Base-by-base conservation (phyloP, 2,329 filamentous ascomycete species). In the Aphanoascus verrucosus region DNA sequence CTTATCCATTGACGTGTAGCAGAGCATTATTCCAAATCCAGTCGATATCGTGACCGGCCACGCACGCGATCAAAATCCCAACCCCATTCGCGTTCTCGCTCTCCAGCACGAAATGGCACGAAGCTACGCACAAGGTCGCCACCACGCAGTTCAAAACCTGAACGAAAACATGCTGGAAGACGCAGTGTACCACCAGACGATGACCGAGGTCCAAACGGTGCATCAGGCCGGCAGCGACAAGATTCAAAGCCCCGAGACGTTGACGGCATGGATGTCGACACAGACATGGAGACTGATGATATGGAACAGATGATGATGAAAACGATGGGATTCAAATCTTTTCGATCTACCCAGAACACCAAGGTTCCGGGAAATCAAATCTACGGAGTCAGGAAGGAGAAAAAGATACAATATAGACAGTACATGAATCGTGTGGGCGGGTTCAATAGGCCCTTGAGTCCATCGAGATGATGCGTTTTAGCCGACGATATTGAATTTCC, bases 361-460 rank as follows among this genome's bases (percentile, higher is more conserved):
- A 94, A 96, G 66, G 83, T 98, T 1, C 78, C 80, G 0, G 93
- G 93, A 1, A 98, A 98, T 66, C 82, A 89, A 65, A 81, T 84
- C 41, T 90, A 86, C 53, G 88, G 77, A 0, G 82, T 96, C 50
- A 77, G 84, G 60, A 96, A 93, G 76, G 88, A 93, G 72, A 96
- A 95, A 81, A 90, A 88, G 80, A 86, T 84, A 12, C 81, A 94
- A 74, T 97, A 96, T 65, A 79, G 93, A 61, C 93, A 98, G 78
- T 98, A 98, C 70, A 98, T 98, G 82, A 77, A 75, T 58, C 73
- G 74, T 58, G 59, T 67, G 31, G 73, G 73, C 54, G 74, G 74
- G 52, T 76, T 76, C 64, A 76, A 76, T 60, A 64, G 73, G 57
- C 73, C 74, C 28, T 66, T 76, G 59, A 75, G 73, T 62, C 73